Conservation (phyloP, 352 stramenopile genomes). For the Phytophthora foliorum region DNA sequence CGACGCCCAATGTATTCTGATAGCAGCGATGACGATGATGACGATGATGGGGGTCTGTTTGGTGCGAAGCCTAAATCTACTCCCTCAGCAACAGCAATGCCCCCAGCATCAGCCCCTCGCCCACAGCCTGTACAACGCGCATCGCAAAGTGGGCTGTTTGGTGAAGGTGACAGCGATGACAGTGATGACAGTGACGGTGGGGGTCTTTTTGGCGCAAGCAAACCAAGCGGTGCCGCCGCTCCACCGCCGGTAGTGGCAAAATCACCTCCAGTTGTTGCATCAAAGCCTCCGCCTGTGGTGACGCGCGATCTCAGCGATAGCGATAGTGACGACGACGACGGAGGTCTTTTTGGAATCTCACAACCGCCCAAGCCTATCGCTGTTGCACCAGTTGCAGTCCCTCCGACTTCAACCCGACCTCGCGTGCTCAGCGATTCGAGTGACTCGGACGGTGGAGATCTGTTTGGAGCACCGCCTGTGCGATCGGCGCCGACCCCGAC, state of each 20-base stretch:
- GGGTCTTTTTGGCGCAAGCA: conserved; percentile 48
- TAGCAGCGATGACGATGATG: conserved; percentile 52
- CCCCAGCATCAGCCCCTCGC: conserved; percentile 5
- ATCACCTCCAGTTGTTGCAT: conserved; percentile 3
- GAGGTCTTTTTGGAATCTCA: conserved; percentile 52
- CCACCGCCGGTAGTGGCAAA: conserved; percentile 5
- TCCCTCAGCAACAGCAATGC: conserved; percentile 8
- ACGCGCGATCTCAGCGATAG: conserved; percentile 38
- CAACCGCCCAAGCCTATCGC: conserved; percentile 32
- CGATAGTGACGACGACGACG: conserved; percentile 51
- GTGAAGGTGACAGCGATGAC: conserved; percentile 60
- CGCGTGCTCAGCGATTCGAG: conserved; percentile 62
- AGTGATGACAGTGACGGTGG: conserved; percentile 54
- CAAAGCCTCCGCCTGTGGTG: conserved; percentile 35
- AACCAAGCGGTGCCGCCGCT: conserved; percentile 8
- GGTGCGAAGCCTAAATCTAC: conserved; percentile 42
- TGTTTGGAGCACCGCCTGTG: conserved; percentile 61
- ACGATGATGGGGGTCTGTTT: conserved; percentile 66
- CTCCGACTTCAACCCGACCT: conserved; percentile 33
- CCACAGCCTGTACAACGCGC: conserved; percentile 29
- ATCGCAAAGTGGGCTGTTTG: conserved; percentile 62
- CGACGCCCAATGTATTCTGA: conserved; percentile 40
- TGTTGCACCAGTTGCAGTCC: conserved; percentile 14
- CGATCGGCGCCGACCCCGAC: conserved; percentile 19
- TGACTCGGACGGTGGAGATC: conserved; percentile 63